Evolutionary conservation across 371 early-diverging fungal species (phyloP), one percentile per base, ranked within the genome.

Genomic region (Zopfochytrium polystomum): DNA sequence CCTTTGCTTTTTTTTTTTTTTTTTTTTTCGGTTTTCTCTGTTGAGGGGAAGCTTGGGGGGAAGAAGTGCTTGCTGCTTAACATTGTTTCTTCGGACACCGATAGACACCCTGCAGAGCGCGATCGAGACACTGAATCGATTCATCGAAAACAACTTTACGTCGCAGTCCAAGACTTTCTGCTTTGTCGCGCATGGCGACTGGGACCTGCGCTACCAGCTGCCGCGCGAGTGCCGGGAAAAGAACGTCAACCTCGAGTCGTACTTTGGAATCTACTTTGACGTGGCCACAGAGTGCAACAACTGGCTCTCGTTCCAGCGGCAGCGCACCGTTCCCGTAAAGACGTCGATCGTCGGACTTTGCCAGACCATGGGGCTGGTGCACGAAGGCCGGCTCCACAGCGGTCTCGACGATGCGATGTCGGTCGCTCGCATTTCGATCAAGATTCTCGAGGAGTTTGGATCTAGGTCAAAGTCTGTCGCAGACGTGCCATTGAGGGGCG

Each of bases 161-260:
- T 72, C 73, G n/a, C 63, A 83, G 60, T 71, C 77, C 11, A 76
- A 80, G 35, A 75, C 76, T 7, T 88, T 88, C 68, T 86, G 87
- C 55, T 86, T 90, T 65, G 85, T 87, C 11, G 85, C 87, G 0
- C 89, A 88, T 67, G 88, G 88, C 15, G 87, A 85, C 2, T 85
- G 87, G 86, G 83, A 84, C 30, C 66, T 90, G 45, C 82, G 87
- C 30, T 86, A 83, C 61, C 88, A 88, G 62, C 67, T 90, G 0
- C 79, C 81, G n/a, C 73, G 87, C 7, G 89, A 90, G 65, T 81
- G 87, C 15, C 69, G 80, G 30, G 86, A 86, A 55, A 90, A 90
- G 68, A 67, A 70, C 5, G 75, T 90, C n/a, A 68, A 73, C 5
- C 60, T 90, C 6, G 84, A 88, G 1, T 58, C 60, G 5, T 86